Evolutionary conservation across 2,329 filamentous ascomycete genomes (phyloP).

Genomic region (Ophiosphaerella narmari): DNA sequence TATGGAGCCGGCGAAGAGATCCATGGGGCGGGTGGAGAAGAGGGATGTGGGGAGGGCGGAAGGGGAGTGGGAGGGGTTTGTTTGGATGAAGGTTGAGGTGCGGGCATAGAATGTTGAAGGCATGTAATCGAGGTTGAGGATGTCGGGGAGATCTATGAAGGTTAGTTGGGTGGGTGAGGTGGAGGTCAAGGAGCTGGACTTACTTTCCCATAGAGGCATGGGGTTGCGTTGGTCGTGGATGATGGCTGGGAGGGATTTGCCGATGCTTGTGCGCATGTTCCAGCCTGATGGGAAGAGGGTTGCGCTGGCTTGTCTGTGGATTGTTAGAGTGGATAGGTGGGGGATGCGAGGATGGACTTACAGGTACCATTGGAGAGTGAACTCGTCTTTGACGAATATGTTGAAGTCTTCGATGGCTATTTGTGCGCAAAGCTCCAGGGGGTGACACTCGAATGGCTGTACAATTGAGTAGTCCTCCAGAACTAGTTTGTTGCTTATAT

Average conservation of each 20-base stretch:
- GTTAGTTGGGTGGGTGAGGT: slow-evolving; percentile 49
- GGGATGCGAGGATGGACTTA: slow-evolving; percentile 22
- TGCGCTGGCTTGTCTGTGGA: slow-evolving; percentile 53
- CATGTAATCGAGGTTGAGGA: slow-evolving; percentile 22
- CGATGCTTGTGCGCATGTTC: slow-evolving; percentile 55
- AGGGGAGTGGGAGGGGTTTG: slow-evolving; percentile 43
- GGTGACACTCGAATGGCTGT: slow-evolving; percentile 43
- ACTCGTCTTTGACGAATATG: slow-evolving; percentile 51
- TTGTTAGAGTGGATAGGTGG: background rate
- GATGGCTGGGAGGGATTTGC: slow-evolving; percentile 54
- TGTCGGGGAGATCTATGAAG: slow-evolving; percentile 16
- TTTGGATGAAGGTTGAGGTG: slow-evolving; percentile 57
- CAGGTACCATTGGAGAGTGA: slow-evolving; percentile 55
- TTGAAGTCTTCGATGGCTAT: slow-evolving; percentile 59
- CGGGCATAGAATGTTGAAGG: slow-evolving; percentile 55
- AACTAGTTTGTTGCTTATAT: slow-evolving; percentile 50
- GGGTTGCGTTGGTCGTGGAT: slow-evolving; percentile 51
- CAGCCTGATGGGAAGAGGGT: slow-evolving; percentile 60
- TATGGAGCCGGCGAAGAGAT: slow-evolving; percentile 33
- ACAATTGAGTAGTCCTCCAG: slow-evolving; percentile 51
- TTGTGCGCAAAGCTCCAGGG: slow-evolving; percentile 56
- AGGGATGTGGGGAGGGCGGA: slow-evolving; percentile 48
- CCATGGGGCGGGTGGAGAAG: slow-evolving; percentile 51
- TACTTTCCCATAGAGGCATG: slow-evolving; percentile 57
- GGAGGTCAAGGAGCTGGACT: slow-evolving; percentile 36